Evolutionary conservation across 192 early-diverging fungal species (phyloP), one percentile per base, ranked within the genome.

Genomic region (Backusella tarrabulga): DNA sequence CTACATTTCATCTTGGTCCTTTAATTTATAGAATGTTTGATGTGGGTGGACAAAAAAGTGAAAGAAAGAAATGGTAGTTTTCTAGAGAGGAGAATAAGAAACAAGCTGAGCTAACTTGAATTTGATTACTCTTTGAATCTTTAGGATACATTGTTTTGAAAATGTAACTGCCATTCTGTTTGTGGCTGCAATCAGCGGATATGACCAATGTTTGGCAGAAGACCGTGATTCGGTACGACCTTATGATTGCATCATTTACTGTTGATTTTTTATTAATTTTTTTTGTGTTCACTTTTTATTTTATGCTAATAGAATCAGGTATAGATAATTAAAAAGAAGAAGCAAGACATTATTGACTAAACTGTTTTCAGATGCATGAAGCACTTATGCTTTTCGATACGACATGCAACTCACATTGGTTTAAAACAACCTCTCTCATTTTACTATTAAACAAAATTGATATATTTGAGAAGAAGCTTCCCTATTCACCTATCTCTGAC

Each of bases 1-100:
- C 88, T 1, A 81, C 79, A 12, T 89, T 90, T 68, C 85, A 87
- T 40, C 69, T 90, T 19, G 85, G 87, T 9, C 72, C 78, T 2
- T 73, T 90, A 71, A 89, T 85, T 6, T 90, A 89, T 63, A 89
- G 93, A 72, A 95, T 98, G 94, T 94, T 95, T 84, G 97, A 98
- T 86, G 97, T 98, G 44, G 97, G 97, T 74, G 97, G 97, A 32
- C 97, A 98, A 87, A 93, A 96, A 68, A 94, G 93, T 67, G 97
- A 98, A 88, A 91, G 97, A 77, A 97, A 98, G 79, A 97, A 98
- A 88, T 97, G 97, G 97, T 60, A 77, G n/a, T 19, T 29, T 38
- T 29, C 36, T 63, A 29, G 56, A 63, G 56, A 26, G 56, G 26
- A 26, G 26, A 14, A 8, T 34, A 42, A 36, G 8, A 63, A 29